These are phyloP conservation scores for Epichloe typhina DNA, from an alignment of 2,329 filamentous ascomycete genomes.

Conservation along the genomic window DNA sequence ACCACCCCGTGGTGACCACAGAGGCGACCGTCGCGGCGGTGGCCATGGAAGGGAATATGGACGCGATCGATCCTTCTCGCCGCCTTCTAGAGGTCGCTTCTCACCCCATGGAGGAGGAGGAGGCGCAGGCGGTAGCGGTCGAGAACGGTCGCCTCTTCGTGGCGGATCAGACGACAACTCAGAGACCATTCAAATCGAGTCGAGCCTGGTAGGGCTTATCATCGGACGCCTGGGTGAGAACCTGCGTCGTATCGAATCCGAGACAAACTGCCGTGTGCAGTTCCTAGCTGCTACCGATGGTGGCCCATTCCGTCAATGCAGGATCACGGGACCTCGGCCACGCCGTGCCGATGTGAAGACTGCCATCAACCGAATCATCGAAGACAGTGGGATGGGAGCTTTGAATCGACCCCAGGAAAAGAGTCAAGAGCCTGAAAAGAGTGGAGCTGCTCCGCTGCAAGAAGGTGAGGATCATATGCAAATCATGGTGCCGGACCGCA, in stretches of 20 bases:
- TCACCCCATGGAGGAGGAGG: slow-evolving; percentile 43
- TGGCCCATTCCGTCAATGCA: slow-evolving; percentile 67
- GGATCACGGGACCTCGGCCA: slow-evolving; percentile 62
- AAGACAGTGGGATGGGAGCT: slow-evolving; percentile 50
- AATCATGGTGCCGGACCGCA: slow-evolving; percentile 90
- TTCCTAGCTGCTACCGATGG: slow-evolving; percentile 69
- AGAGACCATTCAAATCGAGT: slow-evolving; percentile 78
- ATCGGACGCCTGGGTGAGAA: slow-evolving; percentile 88
- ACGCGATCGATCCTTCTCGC: slow-evolving; percentile 63
- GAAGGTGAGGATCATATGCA: slow-evolving; percentile 79
- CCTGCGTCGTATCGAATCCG: slow-evolving; percentile 68
- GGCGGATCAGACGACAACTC: slow-evolving; percentile 49
- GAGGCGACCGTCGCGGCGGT: slow-evolving; percentile 68
- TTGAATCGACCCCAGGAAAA: slow-evolving; percentile 31
- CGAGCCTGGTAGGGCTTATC: slow-evolving; percentile 75
- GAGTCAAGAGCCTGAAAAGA: slow-evolving; percentile 24
- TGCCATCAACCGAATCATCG: slow-evolving; percentile 78
- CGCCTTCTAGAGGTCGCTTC: slow-evolving; percentile 44
- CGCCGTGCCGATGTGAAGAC: slow-evolving; percentile 66
- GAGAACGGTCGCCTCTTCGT: slow-evolving; percentile 46
- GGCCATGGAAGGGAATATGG: slow-evolving; percentile 33
- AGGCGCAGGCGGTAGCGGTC: slow-evolving; percentile 24
- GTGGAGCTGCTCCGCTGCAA: slow-evolving; percentile 39
- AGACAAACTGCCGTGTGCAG: slow-evolving; percentile 74
- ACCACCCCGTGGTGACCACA: slow-evolving; percentile 55